Conservation (phyloP, 306 rosid species). For the Mimosa pudica region DNA sequence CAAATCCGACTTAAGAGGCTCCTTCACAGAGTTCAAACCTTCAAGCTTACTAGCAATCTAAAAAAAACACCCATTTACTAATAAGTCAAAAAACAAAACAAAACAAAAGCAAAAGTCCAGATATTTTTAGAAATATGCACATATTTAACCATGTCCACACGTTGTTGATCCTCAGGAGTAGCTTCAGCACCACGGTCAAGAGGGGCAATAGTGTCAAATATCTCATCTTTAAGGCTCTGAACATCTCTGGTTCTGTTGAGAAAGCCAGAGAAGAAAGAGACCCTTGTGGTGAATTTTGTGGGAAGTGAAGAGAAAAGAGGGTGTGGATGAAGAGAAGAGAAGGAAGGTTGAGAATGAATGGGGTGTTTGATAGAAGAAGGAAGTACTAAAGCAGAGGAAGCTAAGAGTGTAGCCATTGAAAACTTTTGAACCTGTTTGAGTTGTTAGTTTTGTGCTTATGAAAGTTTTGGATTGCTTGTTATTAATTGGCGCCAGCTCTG, state of each 20-base stretch:
- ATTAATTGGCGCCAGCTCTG: neutral
- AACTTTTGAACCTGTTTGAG: too few species aligned
- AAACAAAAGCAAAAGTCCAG: neutral
- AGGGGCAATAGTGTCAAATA: constrained; percentile 37
- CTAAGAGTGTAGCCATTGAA: constrained; percentile 33
- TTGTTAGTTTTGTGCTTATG: too few species aligned
- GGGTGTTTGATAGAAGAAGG: neutral
- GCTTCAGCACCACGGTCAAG: constrained; percentile 47
- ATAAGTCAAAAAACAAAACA: neutral
- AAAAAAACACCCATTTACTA: constrained; percentile 14
- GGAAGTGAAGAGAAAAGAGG: constrained; percentile 24
- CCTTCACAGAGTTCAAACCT: constrained; percentile 59
- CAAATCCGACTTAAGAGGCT: constrained; percentile 76
- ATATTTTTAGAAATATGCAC: constrained; percentile 6
- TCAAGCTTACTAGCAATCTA: constrained; percentile 85
- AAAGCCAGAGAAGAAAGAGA: constrained; percentile 45
- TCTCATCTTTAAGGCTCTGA: constrained; percentile 46
- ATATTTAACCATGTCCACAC: constrained; percentile 44
- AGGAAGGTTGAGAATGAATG: constrained; percentile 20
- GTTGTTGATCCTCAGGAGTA: constrained; percentile 44
- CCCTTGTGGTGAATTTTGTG: constrained; percentile 36
- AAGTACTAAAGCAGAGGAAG: constrained; percentile 10
- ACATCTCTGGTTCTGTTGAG: constrained; percentile 36
- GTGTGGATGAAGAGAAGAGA: neutral
- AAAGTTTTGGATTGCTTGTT: neutral